Evolutionary conservation across 352 stramenopile species (phyloP).

Genomic region (Globisporangium ultimum): DNA sequence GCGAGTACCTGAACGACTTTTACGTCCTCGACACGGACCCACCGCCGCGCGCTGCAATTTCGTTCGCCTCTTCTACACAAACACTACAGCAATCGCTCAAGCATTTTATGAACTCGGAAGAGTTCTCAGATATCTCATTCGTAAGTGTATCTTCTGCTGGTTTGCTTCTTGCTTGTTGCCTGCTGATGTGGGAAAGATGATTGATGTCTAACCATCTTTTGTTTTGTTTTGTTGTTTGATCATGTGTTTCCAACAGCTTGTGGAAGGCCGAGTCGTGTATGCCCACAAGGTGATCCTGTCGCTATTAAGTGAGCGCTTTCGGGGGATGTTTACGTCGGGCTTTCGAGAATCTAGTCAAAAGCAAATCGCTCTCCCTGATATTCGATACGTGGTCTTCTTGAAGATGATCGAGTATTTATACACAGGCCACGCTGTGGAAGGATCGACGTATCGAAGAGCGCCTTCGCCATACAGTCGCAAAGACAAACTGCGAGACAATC

Average conservation of each 20-base stretch:
- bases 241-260: constrained; percentile 38
- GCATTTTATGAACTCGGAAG: constrained; percentile 90
- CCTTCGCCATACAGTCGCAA: not conserved
- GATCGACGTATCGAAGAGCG: not conserved
- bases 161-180: not conserved
- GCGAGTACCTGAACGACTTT: constrained; percentile 94
- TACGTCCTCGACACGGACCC: constrained; percentile 94
- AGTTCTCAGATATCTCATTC: constrained; percentile 96
- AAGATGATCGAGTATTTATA: constrained; percentile 95
- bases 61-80: constrained; percentile 58
- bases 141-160: constrained; percentile 23
- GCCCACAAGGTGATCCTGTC: constrained; percentile 94
- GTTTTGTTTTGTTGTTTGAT: constrained; percentile 4
- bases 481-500: not conserved
- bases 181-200: not conserved
- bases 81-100: constrained; percentile 73
- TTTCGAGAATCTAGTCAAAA: constrained; percentile 85
- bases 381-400: constrained; percentile 89
- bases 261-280: constrained; percentile 91
- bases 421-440: constrained; percentile 56
- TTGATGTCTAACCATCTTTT: too few relatives aligned
- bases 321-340: constrained; percentile 93
- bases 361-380: constrained; percentile 89
- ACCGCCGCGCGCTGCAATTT: constrained; percentile 79
- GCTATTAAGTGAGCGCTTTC: constrained; percentile 91